These are phyloP conservation scores for Pythium graminicola DNA, from an alignment of 352 stramenopile genomes.

Conservation along the genomic window DNA sequence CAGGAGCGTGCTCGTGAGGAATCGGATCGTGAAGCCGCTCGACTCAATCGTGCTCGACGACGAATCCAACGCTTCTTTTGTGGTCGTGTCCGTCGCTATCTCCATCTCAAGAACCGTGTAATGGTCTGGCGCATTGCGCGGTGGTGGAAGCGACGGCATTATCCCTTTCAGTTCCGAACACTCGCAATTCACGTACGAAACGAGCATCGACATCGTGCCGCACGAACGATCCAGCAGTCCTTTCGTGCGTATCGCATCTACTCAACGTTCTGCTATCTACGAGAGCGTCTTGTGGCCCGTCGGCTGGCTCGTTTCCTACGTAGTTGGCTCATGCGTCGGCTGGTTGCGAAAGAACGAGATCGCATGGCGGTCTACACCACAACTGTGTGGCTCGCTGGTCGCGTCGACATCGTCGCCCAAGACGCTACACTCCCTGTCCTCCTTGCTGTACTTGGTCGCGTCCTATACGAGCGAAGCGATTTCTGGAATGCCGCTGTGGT, in stretches of 20 bases:
- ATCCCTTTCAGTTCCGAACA: constrained; percentile 26
- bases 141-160: constrained; percentile 36
- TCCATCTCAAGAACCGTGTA: constrained; percentile 37
- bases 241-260: constrained; percentile 31
- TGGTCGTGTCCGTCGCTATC: constrained; percentile 33
- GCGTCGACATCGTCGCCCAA: background rate
- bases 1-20: background rate
- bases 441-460: constrained; percentile 33
- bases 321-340: constrained; percentile 39
- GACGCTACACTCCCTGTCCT: constrained; percentile 30
- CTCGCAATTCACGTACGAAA: constrained; percentile 7
- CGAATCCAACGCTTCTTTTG: constrained; percentile 50
- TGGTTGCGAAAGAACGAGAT: constrained; percentile 36
- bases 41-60: too few species aligned
- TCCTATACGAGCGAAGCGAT: constrained; percentile 34
- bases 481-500: constrained; percentile 55
- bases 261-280: constrained; percentile 22
- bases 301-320: constrained; percentile 31
- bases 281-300: constrained; percentile 33
- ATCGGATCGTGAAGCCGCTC: constrained; percentile 13
- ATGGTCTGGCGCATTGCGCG: constrained; percentile 39
- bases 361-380: constrained; percentile 27
- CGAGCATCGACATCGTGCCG: constrained; percentile 21
- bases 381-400: constrained; percentile 6
- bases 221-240: constrained; percentile 38